A percentile compares a stretch with the other conserved stretches of the same genome.
phyloP scores from a whole-genome alignment of 352 stramenopile species.

The Globisporangium recalcitrans region DNA sequence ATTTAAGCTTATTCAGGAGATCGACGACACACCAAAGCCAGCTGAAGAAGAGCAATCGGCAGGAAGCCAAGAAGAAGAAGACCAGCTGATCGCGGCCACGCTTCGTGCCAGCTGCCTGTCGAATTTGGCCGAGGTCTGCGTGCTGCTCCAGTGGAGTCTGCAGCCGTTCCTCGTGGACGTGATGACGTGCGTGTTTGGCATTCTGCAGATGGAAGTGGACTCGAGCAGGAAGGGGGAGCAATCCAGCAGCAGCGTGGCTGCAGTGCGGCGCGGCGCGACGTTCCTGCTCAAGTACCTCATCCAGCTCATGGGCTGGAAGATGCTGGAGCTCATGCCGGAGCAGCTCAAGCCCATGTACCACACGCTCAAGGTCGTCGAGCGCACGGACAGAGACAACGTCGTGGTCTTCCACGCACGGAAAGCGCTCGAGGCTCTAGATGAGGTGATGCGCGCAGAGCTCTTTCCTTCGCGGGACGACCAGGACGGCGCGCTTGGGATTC shows the following conservation, averaged over 20 bases:
- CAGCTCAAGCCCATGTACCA: conserved; percentile 73
- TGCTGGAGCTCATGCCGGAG: conserved; percentile 68
- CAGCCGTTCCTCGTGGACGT: conserved; percentile 69
- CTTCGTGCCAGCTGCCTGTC: conserved; percentile 80
- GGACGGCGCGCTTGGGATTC: conserved; percentile 32
- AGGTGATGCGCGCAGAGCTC: conserved; percentile 71
- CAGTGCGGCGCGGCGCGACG: conserved; percentile 67
- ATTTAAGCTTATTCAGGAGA: conserved; percentile 58
- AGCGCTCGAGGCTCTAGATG: conserved; percentile 43
- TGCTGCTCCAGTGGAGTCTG: conserved; percentile 65
- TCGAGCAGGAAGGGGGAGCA: background rate
- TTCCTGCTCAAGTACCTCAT: conserved; percentile 78
- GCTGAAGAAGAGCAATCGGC: background rate
- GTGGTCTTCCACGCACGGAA: conserved; percentile 61
- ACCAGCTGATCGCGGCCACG: conserved; percentile 45
- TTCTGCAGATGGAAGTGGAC: conserved; percentile 63
- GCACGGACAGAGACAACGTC: conserved; percentile 55
- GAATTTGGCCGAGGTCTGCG: conserved; percentile 83
- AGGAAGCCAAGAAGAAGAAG: conserved; percentile 6
- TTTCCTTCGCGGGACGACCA: conserved; percentile 42
- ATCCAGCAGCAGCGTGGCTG: conserved; percentile 26
- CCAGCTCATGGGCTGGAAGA: conserved; percentile 67
- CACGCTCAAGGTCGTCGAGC: conserved; percentile 65
- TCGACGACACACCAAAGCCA: conserved; percentile 10
- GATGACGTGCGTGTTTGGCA: conserved; percentile 73